A percentile compares a stretch with the other conserved stretches of the same genome.
These are phyloP conservation scores for Cicer arietinum DNA, from an alignment of 306 rosid genomes.

Conservation along the genomic window DNA sequence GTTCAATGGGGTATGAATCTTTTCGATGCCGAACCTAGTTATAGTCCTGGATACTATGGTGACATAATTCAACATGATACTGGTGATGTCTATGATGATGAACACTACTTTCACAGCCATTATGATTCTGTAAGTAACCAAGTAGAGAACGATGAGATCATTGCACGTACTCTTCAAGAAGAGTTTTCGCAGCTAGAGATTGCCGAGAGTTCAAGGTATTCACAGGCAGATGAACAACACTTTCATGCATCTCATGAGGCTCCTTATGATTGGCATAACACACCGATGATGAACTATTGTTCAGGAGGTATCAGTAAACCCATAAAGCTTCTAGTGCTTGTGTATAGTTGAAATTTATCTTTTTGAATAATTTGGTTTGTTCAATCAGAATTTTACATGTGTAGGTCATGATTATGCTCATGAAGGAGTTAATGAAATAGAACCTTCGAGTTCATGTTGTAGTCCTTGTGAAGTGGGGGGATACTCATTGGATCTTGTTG, in stretches of 20 bases:
- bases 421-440: constrained; percentile 47
- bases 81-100: constrained; percentile 51
- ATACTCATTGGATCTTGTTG: constrained; percentile 47
- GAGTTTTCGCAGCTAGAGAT: constrained; percentile 65
- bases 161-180: constrained; percentile 82
- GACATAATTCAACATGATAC: constrained; percentile 51
- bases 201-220: constrained; percentile 55
- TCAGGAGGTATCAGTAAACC: constrained; percentile 53
- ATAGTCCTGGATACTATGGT: constrained; percentile 58
- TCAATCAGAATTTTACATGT: constrained; percentile 33
- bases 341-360: constrained; percentile 12
- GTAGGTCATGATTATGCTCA: constrained; percentile 55
- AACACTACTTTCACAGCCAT: constrained; percentile 54
- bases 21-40: constrained; percentile 57
- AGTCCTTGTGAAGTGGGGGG: constrained; percentile 60
- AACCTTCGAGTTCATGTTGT: constrained; percentile 66
- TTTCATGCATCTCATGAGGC: constrained; percentile 51
- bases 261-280: constrained; percentile 61
- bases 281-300: constrained; percentile 57
- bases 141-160: constrained; percentile 81
- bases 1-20: constrained; percentile 71
- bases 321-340: constrained; percentile 24
- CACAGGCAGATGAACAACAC: constrained; percentile 54
- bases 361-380: constrained; percentile 32
- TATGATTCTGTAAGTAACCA: constrained; percentile 56